Evolutionary conservation across 805 yeast species (phyloP).

Genomic region (Wickerhamomyces chaumierensis): DNA sequence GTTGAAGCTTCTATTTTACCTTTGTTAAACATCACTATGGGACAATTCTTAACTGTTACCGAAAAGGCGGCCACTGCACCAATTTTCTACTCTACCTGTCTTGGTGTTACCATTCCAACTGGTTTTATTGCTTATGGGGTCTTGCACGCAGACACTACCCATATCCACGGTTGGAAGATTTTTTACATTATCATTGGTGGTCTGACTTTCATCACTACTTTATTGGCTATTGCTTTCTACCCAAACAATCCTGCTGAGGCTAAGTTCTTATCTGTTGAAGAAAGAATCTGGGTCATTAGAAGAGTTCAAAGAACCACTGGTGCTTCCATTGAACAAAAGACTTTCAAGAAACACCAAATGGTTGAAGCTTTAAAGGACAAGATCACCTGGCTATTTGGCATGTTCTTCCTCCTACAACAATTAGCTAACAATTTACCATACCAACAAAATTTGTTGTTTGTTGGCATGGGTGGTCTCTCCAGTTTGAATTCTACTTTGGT

Average conservation of each 20-base stretch:
- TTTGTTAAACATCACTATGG: constrained; percentile 33
- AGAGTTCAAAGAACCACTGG: constrained; percentile 26
- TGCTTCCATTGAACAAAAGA: constrained; percentile 32
- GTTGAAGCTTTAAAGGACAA: constrained; percentile 34
- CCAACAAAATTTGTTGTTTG: constrained; percentile 39
- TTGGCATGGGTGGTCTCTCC: constrained; percentile 31
- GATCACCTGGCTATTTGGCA: constrained; percentile 23
- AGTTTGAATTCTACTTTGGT: constrained; percentile 38
- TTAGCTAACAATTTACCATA: constrained; percentile 42
- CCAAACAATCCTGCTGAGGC: constrained; percentile 50
- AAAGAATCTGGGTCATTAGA: constrained; percentile 39
- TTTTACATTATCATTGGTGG: constrained; percentile 48
- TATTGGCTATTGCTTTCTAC: constrained; percentile 27
- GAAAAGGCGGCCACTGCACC: constrained; percentile 45
- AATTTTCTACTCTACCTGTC: constrained; percentile 38
- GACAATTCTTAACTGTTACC: constrained; percentile 35
- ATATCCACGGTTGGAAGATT: constrained; percentile 36
- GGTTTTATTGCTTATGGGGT: constrained; percentile 37
- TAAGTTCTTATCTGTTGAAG: constrained; percentile 33
- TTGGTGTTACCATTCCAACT: constrained; percentile 40
- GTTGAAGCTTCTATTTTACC: constrained; percentile 35
- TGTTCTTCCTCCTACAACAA: constrained; percentile 28
- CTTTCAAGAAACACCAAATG: constrained; percentile 30
- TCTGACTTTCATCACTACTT: constrained; percentile 30
- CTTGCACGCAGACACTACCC: constrained; percentile 15